Conservation (phyloP, 257 asterid species). For the Voacanga thouarsii region DNA sequence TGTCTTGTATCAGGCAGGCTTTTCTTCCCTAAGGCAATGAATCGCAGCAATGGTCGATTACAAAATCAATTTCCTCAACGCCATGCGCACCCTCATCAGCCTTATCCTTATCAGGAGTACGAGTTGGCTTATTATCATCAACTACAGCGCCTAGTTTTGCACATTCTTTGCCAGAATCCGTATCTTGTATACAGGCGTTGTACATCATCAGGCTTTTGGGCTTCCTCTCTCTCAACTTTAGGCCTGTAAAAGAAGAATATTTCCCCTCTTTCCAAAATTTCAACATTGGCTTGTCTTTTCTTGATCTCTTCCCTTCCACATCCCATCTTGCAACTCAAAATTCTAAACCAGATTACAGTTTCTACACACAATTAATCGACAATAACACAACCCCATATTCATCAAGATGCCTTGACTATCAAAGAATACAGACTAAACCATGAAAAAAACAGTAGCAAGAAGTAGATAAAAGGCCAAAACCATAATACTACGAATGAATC, state of each 20-base stretch:
- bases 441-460: neutral
- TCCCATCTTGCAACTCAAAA: constrained; percentile 37
- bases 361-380: neutral
- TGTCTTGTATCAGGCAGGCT: constrained; percentile 54
- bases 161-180: constrained; percentile 49
- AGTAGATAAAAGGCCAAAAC: neutral
- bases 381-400: neutral
- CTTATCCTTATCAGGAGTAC: neutral
- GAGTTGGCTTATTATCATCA: constrained; percentile 14
- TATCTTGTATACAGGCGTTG: constrained; percentile 64
- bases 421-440: neutral
- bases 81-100: constrained; percentile 40
- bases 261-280: constrained; percentile 69
- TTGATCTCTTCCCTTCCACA: constrained; percentile 53
- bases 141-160: constrained; percentile 7
- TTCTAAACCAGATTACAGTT: neutral
- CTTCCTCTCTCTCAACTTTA: constrained; percentile 60
- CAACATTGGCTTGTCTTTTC: constrained; percentile 33
- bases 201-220: constrained; percentile 53
- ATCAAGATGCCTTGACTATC: neutral
- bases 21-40: constrained; percentile 70
- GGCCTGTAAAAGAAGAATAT: constrained; percentile 79
- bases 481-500: neutral
- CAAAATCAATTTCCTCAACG: constrained; percentile 32
- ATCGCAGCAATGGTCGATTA: constrained; percentile 41